Conservation (phyloP, 345 rosid genomes). For the Brassica napus region DNA sequence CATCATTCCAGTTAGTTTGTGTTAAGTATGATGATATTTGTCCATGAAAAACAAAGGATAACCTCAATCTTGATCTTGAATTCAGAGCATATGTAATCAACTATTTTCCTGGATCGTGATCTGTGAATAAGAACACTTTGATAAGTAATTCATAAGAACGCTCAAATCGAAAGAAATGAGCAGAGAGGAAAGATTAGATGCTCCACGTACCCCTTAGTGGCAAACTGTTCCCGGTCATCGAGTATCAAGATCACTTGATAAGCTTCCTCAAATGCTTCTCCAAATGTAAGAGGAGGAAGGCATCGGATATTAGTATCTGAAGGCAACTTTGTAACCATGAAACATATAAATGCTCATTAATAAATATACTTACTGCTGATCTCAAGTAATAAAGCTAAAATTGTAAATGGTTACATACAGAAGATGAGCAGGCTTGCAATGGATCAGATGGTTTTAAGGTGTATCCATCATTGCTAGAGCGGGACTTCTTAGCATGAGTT, state of each 20-base stretch:
- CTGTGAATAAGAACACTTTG: constrained; percentile 42
- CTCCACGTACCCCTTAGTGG: constrained; percentile 61
- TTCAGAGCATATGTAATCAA: constrained; percentile 59
- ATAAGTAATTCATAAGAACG: not conserved
- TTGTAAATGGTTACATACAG: constrained; percentile 51
- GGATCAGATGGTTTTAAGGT: constrained; percentile 35
- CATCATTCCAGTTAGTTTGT: not conserved
- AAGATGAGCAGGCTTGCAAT: constrained; percentile 64
- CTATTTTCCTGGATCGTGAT: constrained; percentile 64
- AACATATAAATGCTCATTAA: not conserved
- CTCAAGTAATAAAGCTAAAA: not conserved
- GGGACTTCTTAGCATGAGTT: constrained; percentile 37
- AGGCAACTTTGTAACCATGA: constrained; percentile 44
- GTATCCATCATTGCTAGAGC: constrained; percentile 40
- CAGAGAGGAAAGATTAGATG: constrained; percentile 6
- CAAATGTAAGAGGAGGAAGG: constrained; percentile 69
- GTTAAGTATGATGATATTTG: constrained; percentile 5
- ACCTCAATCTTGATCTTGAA: constrained; percentile 45
- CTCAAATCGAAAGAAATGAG: not conserved
- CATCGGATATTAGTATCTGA: constrained; percentile 42
- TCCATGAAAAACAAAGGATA: constrained; percentile 12
- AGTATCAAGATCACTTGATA: constrained; percentile 75
- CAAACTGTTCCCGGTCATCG: constrained; percentile 80
- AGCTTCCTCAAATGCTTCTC: constrained; percentile 76
- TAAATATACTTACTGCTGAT: constrained; percentile 2